Evolutionary conservation across 2,329 filamentous ascomycete species (phyloP), one percentile per base, ranked within the genome.

Genomic region (Arthroderma uncinatum): DNA sequence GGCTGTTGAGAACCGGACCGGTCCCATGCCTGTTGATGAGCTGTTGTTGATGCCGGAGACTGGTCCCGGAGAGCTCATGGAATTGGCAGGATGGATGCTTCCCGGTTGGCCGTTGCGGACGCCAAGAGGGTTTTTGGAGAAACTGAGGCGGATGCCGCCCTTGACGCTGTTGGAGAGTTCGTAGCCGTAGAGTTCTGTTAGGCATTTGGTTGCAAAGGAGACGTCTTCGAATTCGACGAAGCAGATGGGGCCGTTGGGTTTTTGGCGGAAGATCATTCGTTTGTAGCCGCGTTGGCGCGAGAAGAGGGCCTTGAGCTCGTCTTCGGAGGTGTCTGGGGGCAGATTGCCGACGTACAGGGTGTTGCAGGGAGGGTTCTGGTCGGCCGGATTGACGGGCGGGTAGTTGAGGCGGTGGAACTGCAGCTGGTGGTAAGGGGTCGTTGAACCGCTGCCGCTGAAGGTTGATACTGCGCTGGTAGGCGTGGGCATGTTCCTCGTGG

Each of bases 191-290:
- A 97, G 79, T 57, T 96, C 89, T 62, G 91, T 83, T 2, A 97
- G 79, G 0, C 91, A 86, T 72, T 93, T 95, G 42, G 92, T 96
- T 0, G 93, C 92, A 66, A 89, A 92, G 1, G 88, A 87, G 9
- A 95, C 80, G 65, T 96, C 91, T 66, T 97, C 92, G 64, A 97
- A 98, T 71, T 98, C 93, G 37, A 98, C 93, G 71, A 97, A 97
- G 69, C 93, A 97, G 91, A 97, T 97, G 1, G 92, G 92, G 0
- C 92, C 92, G 64, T 96, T 95, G 63, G 88, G 83, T 76, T 97
- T 97, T 56, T 90, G 94, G 34, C 92, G 82, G 78, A 96, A 95
- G 68, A 90, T 95, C 6, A 98, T 82, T 28, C 93, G 82, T 74
- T 95, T 97, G 76, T 96, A 98, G 2, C 93, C 93, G 52, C 91